A percentile compares a stretch with the other conserved stretches of the same genome.
Conservation (phyloP, 208 protist genomes). For the Wallacemonas sp. region DNA sequence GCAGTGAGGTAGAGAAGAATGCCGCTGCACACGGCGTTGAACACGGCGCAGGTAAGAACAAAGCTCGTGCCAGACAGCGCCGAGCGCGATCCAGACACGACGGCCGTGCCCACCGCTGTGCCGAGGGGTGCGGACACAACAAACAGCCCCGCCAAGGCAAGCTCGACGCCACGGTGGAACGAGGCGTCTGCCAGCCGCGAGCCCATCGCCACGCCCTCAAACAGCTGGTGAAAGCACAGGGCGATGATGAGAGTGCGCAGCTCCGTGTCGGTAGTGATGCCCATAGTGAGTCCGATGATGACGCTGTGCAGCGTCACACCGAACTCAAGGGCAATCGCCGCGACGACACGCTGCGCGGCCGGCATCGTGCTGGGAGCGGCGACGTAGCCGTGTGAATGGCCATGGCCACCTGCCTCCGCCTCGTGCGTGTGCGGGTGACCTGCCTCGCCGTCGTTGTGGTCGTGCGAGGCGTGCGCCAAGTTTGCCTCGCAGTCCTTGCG, state of each 20-base stretch:
- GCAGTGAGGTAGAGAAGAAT: constrained; percentile 70
- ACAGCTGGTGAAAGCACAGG: constrained; percentile 71
- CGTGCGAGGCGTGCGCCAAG: background rate
- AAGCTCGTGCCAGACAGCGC: constrained; percentile 32
- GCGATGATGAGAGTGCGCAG: constrained; percentile 41
- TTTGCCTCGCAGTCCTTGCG: background rate
- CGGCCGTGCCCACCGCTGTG: constrained; percentile 23
- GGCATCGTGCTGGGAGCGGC: constrained; percentile 13
- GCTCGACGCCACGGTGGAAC: constrained; percentile 27
- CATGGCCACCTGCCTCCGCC: background rate
- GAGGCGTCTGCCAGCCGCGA: constrained; percentile 46
- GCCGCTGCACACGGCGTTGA: constrained; percentile 51
- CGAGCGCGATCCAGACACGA: constrained; percentile 20
- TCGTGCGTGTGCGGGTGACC: background rate
- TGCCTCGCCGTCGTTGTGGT: constrained; percentile 11
- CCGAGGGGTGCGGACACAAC: constrained; percentile 55
- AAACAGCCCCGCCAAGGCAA: constrained; percentile 39
- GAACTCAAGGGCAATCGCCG: constrained; percentile 51
- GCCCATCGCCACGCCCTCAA: constrained; percentile 63
- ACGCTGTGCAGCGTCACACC: constrained; percentile 65
- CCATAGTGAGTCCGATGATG: constrained; percentile 61
- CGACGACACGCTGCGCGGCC: constrained; percentile 18
- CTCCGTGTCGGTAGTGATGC: constrained; percentile 39
- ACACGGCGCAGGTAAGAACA: constrained; percentile 38
- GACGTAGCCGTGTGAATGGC: background rate